Evolutionary conservation across 768 basidiomycete genomes (phyloP), one percentile per base, ranked within the genome.

Genomic region (Tylopilus sp.): DNA sequence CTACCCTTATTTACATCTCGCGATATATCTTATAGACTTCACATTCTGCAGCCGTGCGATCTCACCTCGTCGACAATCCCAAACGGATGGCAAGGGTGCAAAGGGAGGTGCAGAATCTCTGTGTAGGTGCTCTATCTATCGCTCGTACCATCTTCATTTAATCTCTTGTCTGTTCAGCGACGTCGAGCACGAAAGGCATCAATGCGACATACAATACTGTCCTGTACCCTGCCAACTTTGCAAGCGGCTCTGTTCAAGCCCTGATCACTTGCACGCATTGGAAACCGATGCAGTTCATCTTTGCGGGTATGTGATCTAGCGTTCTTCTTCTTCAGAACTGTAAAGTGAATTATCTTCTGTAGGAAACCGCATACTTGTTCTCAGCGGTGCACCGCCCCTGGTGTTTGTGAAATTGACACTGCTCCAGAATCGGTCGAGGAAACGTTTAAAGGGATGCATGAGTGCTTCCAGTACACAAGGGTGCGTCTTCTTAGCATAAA

Each of bases 391-490:
- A 53, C 64, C n/a, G 71, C 71, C 0, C 47, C 50, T 2, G 83
- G 84, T 4, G 77, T 77, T 21, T 85, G 83, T 51, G 72, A 82
- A 47, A 82, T 85, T 12, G 76, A 81, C 39, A 79, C 76, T 0
- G 62, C 73, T 0, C 83, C 83, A 0, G 75, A 79, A 48, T 78
- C 80, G 0, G 75, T 85, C 15, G 78, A 83, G 53, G 80, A 75
- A 7, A 83, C 80, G 0, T 85, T 85, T 53, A 77, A 73, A 0
- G 84, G 84, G 2, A 71, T 69, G 51, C 77, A 83, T 39, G 79
- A 82, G 55, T 79, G 73, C 3, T 85, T 82, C 64, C 76, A 80
- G 55, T 85, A 81, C 50, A 85, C 83, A 1, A 85, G 78, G 75
- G 83, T 79, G 41, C 30, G 49, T 44, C 8, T 28, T 30, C 11